Base-by-base conservation (phyloP, 345 rosid species). In the Cochlearia excelsa region DNA sequence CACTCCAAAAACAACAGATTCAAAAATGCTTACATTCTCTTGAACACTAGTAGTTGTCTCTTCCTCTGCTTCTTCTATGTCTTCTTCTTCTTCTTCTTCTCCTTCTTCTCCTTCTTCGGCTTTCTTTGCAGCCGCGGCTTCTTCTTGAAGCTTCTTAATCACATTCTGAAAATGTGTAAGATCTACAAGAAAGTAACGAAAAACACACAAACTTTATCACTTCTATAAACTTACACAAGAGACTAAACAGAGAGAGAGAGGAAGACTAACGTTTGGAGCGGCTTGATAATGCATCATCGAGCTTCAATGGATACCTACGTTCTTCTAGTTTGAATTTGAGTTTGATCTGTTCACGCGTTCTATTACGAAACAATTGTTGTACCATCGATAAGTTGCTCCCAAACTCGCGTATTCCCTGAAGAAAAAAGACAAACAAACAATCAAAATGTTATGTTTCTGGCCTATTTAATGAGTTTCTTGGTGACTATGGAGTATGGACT, bases 271-370 rank as follows among this genome's bases (percentile, higher is more conserved):
- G 75, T 63, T 79, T 82, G 1, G 82, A 38, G 38, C 85, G 95
- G 53, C 54, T 80, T 26, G 62, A 63, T 59, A 80, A 65, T 46
- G 98, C 85, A 54, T 82, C 95, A 34, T 66, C 64, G 37, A 91
- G 74, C 77, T 75, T 74, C 66, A 80, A 39, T 33, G 90, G 95
- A 43, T 72, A 65, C 47, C 78, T 57, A 1, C 90, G 91, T 75
- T 85, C 95, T 79, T 91, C 98, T 72, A 76, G 75, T 75, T 88
- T 84, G 65, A 42, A 82, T 59, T 91, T 91, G 46, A 81, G 74
- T 68, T 87, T 88, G 60, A 86, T 70, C 61, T 86, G 96, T 48
- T 73, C 81, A 42, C 90, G 95, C 1, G 90, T 77, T 77, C 80
- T 65, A 9, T 80, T 61, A 52, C 90, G 86, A 56, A 86, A 91